Evolutionary conservation across 495 filamentous ascomycete genomes (phyloP), one percentile per base, ranked within the genome.

Genomic region (Schizothecium vesticola): DNA sequence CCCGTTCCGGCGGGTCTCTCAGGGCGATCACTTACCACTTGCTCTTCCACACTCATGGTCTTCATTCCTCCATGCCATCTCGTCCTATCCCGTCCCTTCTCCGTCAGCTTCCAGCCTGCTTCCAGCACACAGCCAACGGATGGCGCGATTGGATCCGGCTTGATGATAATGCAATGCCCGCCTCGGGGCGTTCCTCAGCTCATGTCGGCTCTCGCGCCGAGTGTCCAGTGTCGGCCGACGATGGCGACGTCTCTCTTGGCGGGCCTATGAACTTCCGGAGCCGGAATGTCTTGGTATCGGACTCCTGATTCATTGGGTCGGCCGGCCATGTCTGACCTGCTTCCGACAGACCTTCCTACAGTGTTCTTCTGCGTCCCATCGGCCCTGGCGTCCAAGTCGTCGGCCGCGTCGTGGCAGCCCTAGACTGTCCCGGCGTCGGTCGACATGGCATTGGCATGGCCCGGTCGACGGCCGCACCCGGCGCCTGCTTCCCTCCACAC

Each of bases 1-100:
- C 69, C 69, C 69, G 55, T 69, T 68, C 67, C 58, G 61, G 67
- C 58, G 69, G 58, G 33, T 60, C 43, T n/a, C 43, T 51, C 11
- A 33, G 19, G 25, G 28, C 36, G 25, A 63, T n/a, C 56, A 22
- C 58, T 36, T 24, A 57, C 62, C n/a, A 8, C 28, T 10, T 25
- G 16, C 8, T 56, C 25, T 24, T 11, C 28, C 29, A 57, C 63
- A 13, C 21, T 58, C 36, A 29, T n/a, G 24, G 25, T 58, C 26
- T 36, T 64, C 25, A 25, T 26, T 57, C 64, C 25, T 36, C 33
- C 65, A 16, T 26, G 7, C 0, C 65, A 7, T 59, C n/a, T n/a
- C 12, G 36, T 19, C 36, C 36, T 19, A 7, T 51, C 36, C 36
- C 36, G 16, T 51, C 36, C 43, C 43, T 51, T 51, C 43, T 51